A percentile compares a stretch with the other conserved stretches of the same genome.
These are phyloP conservation scores for Coelastrella sp. DNA, from an alignment of 139 green algal genomes.

Conservation along the genomic window DNA sequence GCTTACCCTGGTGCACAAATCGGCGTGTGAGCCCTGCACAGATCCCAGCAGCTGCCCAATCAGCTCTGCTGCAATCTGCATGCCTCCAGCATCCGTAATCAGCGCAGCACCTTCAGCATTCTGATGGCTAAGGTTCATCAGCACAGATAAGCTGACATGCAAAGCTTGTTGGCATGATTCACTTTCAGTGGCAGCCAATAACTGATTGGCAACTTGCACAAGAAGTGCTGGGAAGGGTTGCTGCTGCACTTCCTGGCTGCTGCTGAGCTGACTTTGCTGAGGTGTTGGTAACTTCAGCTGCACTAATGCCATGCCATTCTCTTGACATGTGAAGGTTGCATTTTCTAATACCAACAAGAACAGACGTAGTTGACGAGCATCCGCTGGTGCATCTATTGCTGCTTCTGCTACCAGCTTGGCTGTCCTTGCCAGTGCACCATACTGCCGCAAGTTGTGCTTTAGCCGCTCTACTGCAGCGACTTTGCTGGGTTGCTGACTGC, in stretches of 20 bases:
- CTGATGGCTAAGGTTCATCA: conserved; percentile 85
- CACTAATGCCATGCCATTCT: conserved; percentile 66
- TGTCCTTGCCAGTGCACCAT: conserved; percentile 30
- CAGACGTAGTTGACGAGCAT: conserved; percentile 43
- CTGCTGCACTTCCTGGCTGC: conserved; percentile 31
- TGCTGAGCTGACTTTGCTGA: conserved; percentile 32
- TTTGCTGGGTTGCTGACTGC: conserved; percentile 33
- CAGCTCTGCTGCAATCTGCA: conserved; percentile 36
- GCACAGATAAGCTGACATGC: conserved; percentile 61
- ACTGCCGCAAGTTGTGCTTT: conserved; percentile 41
- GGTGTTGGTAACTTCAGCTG: conserved; percentile 44
- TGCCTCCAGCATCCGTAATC: conserved; percentile 53
- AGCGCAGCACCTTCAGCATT: conserved; percentile 60
- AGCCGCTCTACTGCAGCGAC: conserved; percentile 29
- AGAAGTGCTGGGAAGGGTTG: conserved; percentile 41
- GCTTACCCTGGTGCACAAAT: neutral
- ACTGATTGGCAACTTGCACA: conserved; percentile 12
- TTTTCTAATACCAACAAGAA: conserved; percentile 75
- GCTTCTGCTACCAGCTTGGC: conserved; percentile 8
- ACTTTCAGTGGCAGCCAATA: neutral
- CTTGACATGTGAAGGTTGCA: conserved; percentile 74
- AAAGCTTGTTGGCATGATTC: conserved; percentile 37
- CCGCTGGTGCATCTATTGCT: neutral
- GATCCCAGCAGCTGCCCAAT: conserved; percentile 37
- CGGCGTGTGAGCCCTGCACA: neutral